These are phyloP conservation scores for Diaporthe ilicicola DNA, from an alignment of 2,329 filamentous ascomycete genomes.

Conservation along the genomic window DNA sequence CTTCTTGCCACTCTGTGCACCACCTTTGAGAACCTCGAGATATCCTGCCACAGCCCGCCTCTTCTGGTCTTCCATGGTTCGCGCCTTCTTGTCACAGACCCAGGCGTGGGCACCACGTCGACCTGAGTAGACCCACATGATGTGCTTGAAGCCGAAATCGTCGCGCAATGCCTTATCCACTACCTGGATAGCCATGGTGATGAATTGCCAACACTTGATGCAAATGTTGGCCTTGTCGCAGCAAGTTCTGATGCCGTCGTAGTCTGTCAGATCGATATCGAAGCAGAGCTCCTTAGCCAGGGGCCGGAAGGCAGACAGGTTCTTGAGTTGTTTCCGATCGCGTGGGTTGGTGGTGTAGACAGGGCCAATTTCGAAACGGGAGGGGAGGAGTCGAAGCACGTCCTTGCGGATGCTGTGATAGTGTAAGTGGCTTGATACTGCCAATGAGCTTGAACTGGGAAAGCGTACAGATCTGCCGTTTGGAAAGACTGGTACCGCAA, in stretches of 20 bases:
- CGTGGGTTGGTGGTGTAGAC: conserved; percentile 94
- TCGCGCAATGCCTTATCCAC: conserved; percentile 87
- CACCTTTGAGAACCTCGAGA: conserved; percentile 88
- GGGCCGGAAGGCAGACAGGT: conserved; percentile 83
- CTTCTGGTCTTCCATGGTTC: conserved; percentile 85
- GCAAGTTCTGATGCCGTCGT: conserved; percentile 95
- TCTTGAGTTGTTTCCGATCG: conserved; percentile 87
- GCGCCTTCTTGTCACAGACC: conserved; percentile 91
- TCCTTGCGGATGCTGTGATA: conserved; percentile 81
- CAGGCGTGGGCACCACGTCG: conserved; percentile 96
- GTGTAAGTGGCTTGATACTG: conserved; percentile 16
- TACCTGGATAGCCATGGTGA: conserved; percentile 97
- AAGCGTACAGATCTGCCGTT: conserved; percentile 59
- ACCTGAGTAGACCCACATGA: conserved; percentile 98
- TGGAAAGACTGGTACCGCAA: conserved; percentile 83
- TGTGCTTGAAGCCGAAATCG: conserved; percentile 96
- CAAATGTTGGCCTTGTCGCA: conserved; percentile 95
- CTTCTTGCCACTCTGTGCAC: conserved; percentile 84
- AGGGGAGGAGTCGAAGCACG: conserved; percentile 85
- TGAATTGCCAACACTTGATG: conserved; percentile 93
- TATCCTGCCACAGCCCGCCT: conserved; percentile 88
- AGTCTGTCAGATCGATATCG: conserved; percentile 99
- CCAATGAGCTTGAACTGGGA: background rate
- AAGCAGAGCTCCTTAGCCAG: conserved; percentile 95
- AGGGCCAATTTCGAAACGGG: conserved; percentile 98